Conservation (phyloP, 768 basidiomycete species). For the Boletus edulis region DNA sequence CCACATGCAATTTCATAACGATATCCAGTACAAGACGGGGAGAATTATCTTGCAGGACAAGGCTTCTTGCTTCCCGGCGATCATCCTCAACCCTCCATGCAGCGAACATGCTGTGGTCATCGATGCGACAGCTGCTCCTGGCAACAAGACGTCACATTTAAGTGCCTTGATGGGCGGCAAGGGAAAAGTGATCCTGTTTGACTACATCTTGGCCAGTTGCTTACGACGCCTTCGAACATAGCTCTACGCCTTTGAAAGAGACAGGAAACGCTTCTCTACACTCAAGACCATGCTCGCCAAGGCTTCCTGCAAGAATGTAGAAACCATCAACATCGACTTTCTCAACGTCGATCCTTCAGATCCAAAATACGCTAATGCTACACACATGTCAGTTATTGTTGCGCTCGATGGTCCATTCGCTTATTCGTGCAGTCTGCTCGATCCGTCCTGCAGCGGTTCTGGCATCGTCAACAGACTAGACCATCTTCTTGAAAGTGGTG, state of each 20-base stretch:
- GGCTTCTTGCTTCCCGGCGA: conserved; percentile 94
- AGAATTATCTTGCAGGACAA: conserved; percentile 95
- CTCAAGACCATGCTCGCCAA: conserved; percentile 83
- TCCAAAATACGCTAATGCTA: conserved; percentile 58
- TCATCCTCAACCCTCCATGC: conserved; percentile 73
- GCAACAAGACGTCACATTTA: conserved; percentile 96
- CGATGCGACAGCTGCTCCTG: conserved; percentile 95
- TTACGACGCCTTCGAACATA: conserved; percentile 26
- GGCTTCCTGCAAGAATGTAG: conserved; percentile 80
- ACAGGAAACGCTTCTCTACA: conserved; percentile 77
- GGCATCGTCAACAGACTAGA: conserved; percentile 91
- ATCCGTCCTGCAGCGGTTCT: conserved; percentile 95
- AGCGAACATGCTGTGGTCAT: conserved; percentile 59
- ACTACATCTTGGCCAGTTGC: not conserved
- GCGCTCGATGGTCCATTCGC: not conserved
- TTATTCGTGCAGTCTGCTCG: conserved; percentile 61
- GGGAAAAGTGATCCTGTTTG: conserved; percentile 58
- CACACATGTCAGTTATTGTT: conserved; percentile 73
- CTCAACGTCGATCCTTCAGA: conserved; percentile 70
- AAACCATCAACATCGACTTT: conserved; percentile 79
- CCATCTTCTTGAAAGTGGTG: conserved; percentile 75
- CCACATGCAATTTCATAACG: conserved; percentile 60
- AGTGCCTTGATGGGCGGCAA: conserved; percentile 82
- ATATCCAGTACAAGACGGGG: conserved; percentile 70
- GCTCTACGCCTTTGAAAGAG: conserved; percentile 89